Base-by-base conservation (phyloP, 306 rosid species). In the Chamaecrista fasciculata region DNA sequence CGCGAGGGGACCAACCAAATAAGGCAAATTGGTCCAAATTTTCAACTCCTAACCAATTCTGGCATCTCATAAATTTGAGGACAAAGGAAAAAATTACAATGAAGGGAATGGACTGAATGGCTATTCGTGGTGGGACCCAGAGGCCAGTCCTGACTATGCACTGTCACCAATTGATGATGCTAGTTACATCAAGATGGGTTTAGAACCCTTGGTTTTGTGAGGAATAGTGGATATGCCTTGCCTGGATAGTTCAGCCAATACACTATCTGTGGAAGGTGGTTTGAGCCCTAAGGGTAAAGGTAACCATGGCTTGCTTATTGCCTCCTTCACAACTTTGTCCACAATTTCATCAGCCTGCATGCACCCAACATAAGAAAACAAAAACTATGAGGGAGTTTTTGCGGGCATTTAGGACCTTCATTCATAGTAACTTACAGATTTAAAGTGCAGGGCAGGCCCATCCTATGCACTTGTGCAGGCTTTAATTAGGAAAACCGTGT, bases 281-380 rank as follows among this genome's bases (percentile, higher is more conserved):
- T 95, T 95, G 3, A 95, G 92, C 31, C 99, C 98, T 34, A 93
- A 73, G 6, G 98, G 98, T 31, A 90, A 74, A 4, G 98, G 98
- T 42, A 90, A 74, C 98, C 98, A 90, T 74, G 98, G 98, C 79
- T 90, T 90, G 87, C 31, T 86, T 8, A 93, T 93, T 82, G 94
- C 98, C 66, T 93, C 98, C 71, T 80, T 90, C 72, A 93, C 87
- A 42, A 82, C 87, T 72, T 76, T 85, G 86, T 91, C 99, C 76
- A 95, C 87, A 29, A 87, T 82, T 28, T 95, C 99, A 66, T 95
- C 97, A 47, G 95, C 90, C 99, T 95, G 92, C 82, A 69, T 86
- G 80, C 75, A 59, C 28, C 12, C n/a, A 59, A 34, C 65, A 59
- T 42, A 75, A 46, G 68, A 10, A 31, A 26, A 8, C 21, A 71